Evolutionary conservation across 2,329 filamentous ascomycete genomes (phyloP), one percentile per base, ranked within the genome.

Genomic region (Diaporthe ilicicola): DNA sequence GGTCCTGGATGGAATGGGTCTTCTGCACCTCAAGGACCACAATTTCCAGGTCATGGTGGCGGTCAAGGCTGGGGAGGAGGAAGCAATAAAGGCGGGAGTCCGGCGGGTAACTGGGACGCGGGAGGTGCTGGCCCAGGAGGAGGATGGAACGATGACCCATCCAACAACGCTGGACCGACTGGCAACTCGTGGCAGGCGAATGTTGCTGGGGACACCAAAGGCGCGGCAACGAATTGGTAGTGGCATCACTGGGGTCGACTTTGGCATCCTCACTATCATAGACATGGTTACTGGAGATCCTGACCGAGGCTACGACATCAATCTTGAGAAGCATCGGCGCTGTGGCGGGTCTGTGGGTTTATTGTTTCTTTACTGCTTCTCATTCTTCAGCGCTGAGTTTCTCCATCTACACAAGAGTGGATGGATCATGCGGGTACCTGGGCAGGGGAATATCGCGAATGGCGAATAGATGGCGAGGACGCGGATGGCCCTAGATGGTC

Each of bases 141-240:
- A 8, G 46, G 34, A 17, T 66, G 59, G 48, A 29, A 61, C 50
- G 54, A 67, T 32, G 56, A 64, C 32, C 54, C 67, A 19, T 67
- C 62, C 12, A 66, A 67, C 32, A 65, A 72, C n/a, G 68, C 62
- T 17, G 70, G 54, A 24, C 54, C 67, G 9, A 66, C 61, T 12
- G 34, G 17, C 22, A n/a, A 9, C 24, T 29, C 61, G 0, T 70
- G 70, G 67, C 37, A 46, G 10, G 9, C 24, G 1, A 44, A 62
- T 27, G 9, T 50, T 15, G 70, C 67, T 9, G 59, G 65, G 2
- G 44, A 72, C 61, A 72, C 70, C 32, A 50, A 51, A 50, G 70
- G 67, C 12, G 51, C 64, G 37, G 54, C 61, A 17, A 39, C 15
- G 10, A 56, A 66, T 55, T 72, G 70, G 70, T 72, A 72, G 70